phyloP scores from a whole-genome alignment of 2,329 filamentous ascomycete genomes.

The Tolypocladium cylindrosporum region DNA sequence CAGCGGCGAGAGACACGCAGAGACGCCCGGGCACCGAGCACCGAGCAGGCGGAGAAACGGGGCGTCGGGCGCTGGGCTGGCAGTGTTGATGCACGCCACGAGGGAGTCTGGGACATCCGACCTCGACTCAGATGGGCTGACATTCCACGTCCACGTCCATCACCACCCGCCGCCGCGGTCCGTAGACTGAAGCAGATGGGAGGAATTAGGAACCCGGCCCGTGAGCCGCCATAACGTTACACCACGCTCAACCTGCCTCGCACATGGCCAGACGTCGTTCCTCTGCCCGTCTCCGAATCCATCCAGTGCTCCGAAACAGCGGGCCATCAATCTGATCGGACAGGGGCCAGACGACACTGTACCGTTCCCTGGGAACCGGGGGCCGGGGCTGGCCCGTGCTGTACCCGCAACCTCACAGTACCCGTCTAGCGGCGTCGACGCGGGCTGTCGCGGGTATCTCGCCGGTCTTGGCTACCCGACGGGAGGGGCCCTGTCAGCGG shows the following conservation, averaged over 20 bases:
- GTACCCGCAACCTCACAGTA: neutral
- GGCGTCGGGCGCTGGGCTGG: neutral
- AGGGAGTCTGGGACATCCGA: neutral
- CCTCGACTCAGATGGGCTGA: neutral
- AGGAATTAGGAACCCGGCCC: neutral
- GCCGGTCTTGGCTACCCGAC: neutral
- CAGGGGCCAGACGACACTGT: neutral
- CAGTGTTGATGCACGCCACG: neutral
- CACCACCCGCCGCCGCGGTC: neutral
- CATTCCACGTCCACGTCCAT: neutral
- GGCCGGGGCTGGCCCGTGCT: neutral
- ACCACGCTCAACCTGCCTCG: neutral
- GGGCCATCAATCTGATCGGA: too few relatives aligned
- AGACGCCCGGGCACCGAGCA: neutral
- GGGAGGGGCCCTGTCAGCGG: neutral
- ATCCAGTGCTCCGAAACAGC: neutral
- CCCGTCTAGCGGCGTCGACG: neutral
- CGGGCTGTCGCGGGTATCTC: neutral
- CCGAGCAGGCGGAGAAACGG: neutral
- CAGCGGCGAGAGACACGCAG: neutral
- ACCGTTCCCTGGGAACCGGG: neutral
- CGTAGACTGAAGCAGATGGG: neutral
- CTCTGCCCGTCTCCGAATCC: neutral
- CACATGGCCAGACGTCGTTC: neutral
- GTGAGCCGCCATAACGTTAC: neutral